Percentiles rank a stretch among this genome's conserved stretches.
phyloP scores from a whole-genome alignment of 2,329 filamentous ascomycete genomes.

The Fusarium pseudonygamai region DNA sequence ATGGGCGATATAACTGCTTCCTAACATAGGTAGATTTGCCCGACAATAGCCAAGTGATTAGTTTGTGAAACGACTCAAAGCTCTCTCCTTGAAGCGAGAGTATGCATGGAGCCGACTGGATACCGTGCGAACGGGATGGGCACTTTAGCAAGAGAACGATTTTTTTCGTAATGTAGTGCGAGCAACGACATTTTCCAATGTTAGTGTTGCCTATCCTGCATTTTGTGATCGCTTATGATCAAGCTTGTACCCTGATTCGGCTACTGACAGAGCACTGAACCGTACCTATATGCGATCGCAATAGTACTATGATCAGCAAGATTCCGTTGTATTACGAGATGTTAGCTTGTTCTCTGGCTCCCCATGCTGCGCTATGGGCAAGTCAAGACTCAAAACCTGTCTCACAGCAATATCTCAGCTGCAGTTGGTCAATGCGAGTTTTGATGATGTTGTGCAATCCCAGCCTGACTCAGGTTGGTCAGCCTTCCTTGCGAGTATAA shows the following conservation, averaged over 20 bases:
- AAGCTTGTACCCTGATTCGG: constrained; percentile 21
- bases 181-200: neutral
- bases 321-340: constrained; percentile 18
- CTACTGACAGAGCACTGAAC: constrained; percentile 13
- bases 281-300: constrained; percentile 9
- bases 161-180: neutral
- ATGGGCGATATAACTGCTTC: neutral
- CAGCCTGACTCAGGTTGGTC: neutral
- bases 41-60: neutral
- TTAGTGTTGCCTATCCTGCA: neutral
- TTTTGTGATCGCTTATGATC: constrained; percentile 15
- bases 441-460: neutral
- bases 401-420: constrained; percentile 17
- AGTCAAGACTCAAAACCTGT: constrained; percentile 6
- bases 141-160: neutral
- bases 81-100: neutral
- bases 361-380: constrained; percentile 19
- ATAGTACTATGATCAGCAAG: constrained; percentile 24
- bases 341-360: constrained; percentile 16
- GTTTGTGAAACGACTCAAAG: constrained; percentile 3
- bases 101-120: constrained; percentile 29
- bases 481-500: neutral
- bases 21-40: neutral
- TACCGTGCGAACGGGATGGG: constrained; percentile 29
- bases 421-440: neutral